Conservation (phyloP, 768 basidiomycete species). For the Hygrocybe punicea region DNA sequence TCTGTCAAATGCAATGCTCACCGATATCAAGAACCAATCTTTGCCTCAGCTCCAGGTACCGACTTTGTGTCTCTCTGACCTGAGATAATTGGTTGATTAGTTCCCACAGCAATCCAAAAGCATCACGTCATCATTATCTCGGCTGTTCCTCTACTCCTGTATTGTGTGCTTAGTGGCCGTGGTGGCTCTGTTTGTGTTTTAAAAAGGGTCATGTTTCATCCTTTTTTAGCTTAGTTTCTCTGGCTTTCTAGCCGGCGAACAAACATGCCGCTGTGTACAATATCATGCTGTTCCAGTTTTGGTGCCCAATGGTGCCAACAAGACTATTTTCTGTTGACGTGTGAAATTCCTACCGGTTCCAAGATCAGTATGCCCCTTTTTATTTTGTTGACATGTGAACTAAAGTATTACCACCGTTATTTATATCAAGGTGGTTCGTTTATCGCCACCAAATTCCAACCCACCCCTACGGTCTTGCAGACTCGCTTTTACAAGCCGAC, state of each 20-base stretch:
- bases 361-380: too few species aligned
- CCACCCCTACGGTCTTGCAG: too few species aligned
- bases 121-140: not conserved
- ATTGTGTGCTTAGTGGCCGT: not conserved
- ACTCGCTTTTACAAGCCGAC: not conserved
- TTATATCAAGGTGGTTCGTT: too few species aligned
- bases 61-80: not conserved
- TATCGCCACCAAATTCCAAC: too few species aligned
- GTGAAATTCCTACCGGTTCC: too few species aligned
- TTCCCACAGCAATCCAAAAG: not conserved
- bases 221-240: not conserved
- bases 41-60: not conserved
- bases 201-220: not conserved
- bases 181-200: not conserved
- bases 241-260: not conserved
- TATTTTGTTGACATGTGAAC: too few species aligned
- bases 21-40: not conserved
- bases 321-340: too few species aligned
- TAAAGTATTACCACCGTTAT: too few species aligned
- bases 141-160: not conserved
- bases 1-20: not conserved
- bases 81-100: not conserved
- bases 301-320: too few species aligned
- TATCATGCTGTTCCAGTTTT: not conserved
- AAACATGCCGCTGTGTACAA: not conserved